These are phyloP conservation scores for Epichloe elymi DNA, from an alignment of 2,329 filamentous ascomycete species.

Conservation along the genomic window DNA sequence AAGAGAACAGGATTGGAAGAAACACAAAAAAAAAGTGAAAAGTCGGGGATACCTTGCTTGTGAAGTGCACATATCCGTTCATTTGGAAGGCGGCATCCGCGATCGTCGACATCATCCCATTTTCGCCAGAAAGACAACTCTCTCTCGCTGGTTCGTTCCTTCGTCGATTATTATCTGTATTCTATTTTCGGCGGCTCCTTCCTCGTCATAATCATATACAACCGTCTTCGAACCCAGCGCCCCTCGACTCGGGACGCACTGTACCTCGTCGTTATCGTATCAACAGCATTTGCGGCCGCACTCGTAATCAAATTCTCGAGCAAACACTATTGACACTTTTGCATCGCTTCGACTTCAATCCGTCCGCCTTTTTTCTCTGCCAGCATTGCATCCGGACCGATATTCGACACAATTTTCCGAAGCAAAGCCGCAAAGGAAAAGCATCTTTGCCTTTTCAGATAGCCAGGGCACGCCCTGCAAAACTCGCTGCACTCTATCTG, in stretches of 20 bases:
- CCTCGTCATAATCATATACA: slow-evolving; percentile 5
- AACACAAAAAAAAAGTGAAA: background rate
- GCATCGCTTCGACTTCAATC: background rate
- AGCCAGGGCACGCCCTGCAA: background rate
- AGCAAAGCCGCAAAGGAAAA: background rate
- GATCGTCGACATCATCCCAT: background rate
- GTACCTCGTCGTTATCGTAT: slow-evolving; percentile 2
- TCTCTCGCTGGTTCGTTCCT: slow-evolving; percentile 1
- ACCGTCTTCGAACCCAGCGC: background rate
- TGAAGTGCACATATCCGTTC: background rate
- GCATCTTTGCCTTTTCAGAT: background rate
- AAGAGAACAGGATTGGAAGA: background rate
- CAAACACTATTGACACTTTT: background rate
- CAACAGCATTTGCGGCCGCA: background rate
- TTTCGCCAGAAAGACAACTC: background rate
- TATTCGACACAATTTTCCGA: background rate
- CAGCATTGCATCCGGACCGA: background rate
- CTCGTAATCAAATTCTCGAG: background rate
- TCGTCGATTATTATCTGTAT: slow-evolving; percentile 24
- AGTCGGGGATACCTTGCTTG: background rate
- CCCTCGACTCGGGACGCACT: background rate
- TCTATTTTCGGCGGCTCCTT: slow-evolving; percentile 15
- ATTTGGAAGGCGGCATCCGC: slow-evolving; percentile 3
- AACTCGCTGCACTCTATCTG: background rate
- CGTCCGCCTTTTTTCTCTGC: background rate